Evolutionary conservation across 192 early-diverging fungal genomes (phyloP), one percentile per base, ranked within the genome.

Genomic region (Jimgerdemannia flammicorona): DNA sequence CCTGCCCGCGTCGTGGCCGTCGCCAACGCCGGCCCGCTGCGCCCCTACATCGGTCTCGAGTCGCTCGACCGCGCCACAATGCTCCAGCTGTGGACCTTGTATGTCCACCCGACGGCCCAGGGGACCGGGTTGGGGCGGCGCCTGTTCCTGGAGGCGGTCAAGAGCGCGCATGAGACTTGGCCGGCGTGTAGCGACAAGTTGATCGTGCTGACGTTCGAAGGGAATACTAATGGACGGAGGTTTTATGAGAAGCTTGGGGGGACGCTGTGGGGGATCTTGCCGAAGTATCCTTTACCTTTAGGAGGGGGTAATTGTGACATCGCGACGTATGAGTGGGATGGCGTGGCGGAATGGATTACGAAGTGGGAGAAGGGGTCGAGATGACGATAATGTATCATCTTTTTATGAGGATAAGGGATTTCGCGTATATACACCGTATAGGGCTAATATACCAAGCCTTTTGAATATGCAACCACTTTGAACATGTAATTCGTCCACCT

Each of bases 181-280:
- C 64, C 64, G 64, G 14, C 64, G 19, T 65, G 64, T n/a, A n/a
- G n/a, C 19, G 14, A 19, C 64, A 19, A 19, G 14, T 18, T 19
- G 14, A 65, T 65, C 19, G 64, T 65, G 19, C 19, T 65, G 64
- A 65, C 64, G 19, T 65, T 65, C 19, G 64, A 18, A 1, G 64
- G 64, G 14, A 65, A 65, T 19, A 65, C 64, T 65, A 19, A 1
- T 19, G 64, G 64, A 18, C 64, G 64, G 64, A 14, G 64, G 19
- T 65, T 65, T 19, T 65, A 65, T 65, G 64, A 65, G 19, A 65
- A 65, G 19, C 19, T 65, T 65, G 64, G 64, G 64, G 64, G 64
- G 14, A 65, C 14, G 64, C 19, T 65, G 64, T 14, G 14, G 19
- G 64, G 64, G 14, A 65, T 65, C 19, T 1, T 65, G 19, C 64